Percentiles rank a stretch among this genome's conserved stretches.
phyloP scores from a whole-genome alignment of 441 rosid species.

The Brassica hybrid region DNA sequence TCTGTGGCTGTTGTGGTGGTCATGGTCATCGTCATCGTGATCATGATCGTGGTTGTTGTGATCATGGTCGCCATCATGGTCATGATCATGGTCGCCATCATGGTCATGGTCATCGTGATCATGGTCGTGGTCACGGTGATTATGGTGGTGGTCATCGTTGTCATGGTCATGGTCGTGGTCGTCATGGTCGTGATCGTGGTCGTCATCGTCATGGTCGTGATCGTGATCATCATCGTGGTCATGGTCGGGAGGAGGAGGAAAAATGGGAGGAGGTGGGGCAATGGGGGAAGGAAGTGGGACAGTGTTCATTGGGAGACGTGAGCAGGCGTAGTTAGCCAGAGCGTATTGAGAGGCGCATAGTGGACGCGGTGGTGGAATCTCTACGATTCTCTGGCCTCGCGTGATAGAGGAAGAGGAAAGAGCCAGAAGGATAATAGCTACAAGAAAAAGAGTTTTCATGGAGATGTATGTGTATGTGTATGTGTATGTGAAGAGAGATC shows the following conservation, averaged over 20 bases:
- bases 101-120: not conserved
- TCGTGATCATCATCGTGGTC: not conserved
- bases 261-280: slow-evolving; percentile 42
- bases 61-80: slow-evolving; percentile 4
- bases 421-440: slow-evolving; percentile 18
- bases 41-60: not conserved
- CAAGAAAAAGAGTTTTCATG: slow-evolving; percentile 46
- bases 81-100: not conserved
- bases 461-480: too few relatives aligned
- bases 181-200: not conserved
- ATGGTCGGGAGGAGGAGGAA: slow-evolving; percentile 27
- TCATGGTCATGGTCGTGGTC: not conserved
- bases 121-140: too few relatives aligned
- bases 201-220: not conserved
- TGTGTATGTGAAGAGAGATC: slow-evolving; percentile 15
- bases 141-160: not conserved
- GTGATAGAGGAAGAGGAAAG: slow-evolving; percentile 30
- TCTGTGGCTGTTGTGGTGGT: slow-evolving; percentile 19
- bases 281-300: slow-evolving; percentile 29
- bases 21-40: not conserved
- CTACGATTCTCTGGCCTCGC: slow-evolving; percentile 33
- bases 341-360: slow-evolving; percentile 60
- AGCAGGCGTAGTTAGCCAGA: slow-evolving; percentile 57
- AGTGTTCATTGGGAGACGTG: slow-evolving; percentile 35
- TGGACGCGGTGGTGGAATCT: slow-evolving; percentile 51